Base-by-base conservation (phyloP, 2,329 filamentous ascomycete species). In the Sporothrix dimorphospora region DNA sequence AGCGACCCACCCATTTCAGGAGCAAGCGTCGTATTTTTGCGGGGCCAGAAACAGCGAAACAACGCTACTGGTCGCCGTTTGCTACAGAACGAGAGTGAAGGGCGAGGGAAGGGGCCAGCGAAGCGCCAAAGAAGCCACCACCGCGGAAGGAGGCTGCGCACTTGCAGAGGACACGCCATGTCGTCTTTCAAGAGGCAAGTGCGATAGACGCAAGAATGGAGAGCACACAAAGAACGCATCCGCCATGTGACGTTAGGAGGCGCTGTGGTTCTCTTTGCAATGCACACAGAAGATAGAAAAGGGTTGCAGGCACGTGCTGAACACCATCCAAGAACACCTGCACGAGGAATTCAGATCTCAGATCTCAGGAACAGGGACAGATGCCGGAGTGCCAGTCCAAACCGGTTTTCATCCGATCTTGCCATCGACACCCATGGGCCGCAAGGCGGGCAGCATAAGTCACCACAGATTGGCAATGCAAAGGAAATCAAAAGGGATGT, bases 1-100 rank as follows among this genome's bases (percentile, higher is more conserved):
- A 47, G 68, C 68, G 68, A 68, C 65, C 72, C 72, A 69, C 72
- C 55, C n/a, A 27, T 59, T 61, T 73, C 70, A 73, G 72, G 72
- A 73, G 72, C 72, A 71, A 71, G 72, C 69, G 72, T 55, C 30
- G 30, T 71, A 49, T 73, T 71, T 57, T 59, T 69, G 72, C 70
- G 69, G 72, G 70, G 65, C 72, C 6, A 27, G 63, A 61, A 71
- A 69, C 61, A 40, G 24, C 72, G 63, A 73, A 73, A 73, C 69
- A 63, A 55, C 72, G 63, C 72, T 69, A 73, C 34, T 53, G 21
- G 55, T 9, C n/a, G 38, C 49, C 42, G 68, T 45, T 69, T 69
- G 19, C 51, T 69, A 40, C 61, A 67, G 42, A 53, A 53, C 38
- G 7, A 59, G 40, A 42, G 40, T 66, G 40, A 68, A 61, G 70